Conservation (phyloP, 305 asterid genomes). For the Fraxinus xanthoxyloides region DNA sequence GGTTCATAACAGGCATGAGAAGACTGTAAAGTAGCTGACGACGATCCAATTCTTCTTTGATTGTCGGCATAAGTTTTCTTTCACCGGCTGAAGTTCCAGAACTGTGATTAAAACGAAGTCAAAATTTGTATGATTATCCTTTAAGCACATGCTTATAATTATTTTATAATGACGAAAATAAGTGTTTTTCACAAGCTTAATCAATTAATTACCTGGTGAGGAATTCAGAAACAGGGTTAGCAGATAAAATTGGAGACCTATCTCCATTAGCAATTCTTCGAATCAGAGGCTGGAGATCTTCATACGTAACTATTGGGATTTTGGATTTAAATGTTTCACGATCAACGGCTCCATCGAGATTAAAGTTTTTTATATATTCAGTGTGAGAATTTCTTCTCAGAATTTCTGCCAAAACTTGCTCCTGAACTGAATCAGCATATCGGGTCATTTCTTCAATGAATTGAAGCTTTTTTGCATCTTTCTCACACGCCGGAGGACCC, state of each 20-base stretch:
- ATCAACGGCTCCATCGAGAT: slow-evolving; percentile 62
- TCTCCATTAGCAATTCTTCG: slow-evolving; percentile 92
- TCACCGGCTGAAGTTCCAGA: slow-evolving; percentile 99
- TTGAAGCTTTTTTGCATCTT: slow-evolving; percentile 84
- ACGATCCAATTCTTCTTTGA: slow-evolving; percentile 84
- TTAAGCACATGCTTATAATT: neutral
- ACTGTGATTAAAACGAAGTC: slow-evolving; percentile 32
- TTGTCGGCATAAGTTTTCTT: slow-evolving; percentile 92
- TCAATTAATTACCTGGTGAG: slow-evolving; percentile 69
- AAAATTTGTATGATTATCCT: neutral
- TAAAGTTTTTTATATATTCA: slow-evolving; percentile 58
- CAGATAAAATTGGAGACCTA: slow-evolving; percentile 72
- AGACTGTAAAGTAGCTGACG: slow-evolving; percentile 95
- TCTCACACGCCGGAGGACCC: slow-evolving; percentile 87
- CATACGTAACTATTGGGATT: slow-evolving; percentile 79
- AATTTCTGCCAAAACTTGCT: slow-evolving; percentile 60
- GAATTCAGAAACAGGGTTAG: slow-evolving; percentile 90
- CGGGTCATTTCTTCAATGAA: slow-evolving; percentile 92
- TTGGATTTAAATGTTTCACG: slow-evolving; percentile 65
- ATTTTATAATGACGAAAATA: neutral
- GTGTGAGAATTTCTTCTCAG: slow-evolving; percentile 67
- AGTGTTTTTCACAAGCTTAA: neutral
- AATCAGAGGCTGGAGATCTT: slow-evolving; percentile 87
- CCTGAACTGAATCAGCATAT: slow-evolving; percentile 74
- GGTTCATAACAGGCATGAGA: slow-evolving; percentile 94